Conservation (phyloP, 176 grass and related monocot species). For the Rhynchospora tenuis region DNA sequence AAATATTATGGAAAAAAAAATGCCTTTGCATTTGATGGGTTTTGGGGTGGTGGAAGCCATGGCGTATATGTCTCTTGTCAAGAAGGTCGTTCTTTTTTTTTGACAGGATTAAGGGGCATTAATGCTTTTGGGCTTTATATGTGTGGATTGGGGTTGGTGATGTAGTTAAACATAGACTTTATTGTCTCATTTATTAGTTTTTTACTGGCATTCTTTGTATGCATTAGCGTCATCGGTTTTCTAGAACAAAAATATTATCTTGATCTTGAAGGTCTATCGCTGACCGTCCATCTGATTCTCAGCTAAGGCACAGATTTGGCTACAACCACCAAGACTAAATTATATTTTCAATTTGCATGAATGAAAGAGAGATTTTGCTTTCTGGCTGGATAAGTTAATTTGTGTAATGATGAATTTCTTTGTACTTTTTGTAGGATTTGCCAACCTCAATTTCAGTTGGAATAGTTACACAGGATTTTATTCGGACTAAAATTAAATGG, state of each 20-base stretch:
- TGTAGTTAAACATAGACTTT: neutral
- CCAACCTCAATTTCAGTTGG: too few species aligned
- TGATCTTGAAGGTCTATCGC: constrained; percentile 2
- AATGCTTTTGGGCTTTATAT: neutral
- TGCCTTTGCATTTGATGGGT: constrained; percentile 69
- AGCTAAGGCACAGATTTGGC: neutral
- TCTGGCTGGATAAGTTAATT: neutral
- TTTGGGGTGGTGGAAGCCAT: constrained; percentile 32
- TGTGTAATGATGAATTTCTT: neutral
- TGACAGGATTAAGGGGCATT: neutral
- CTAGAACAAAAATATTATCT: constrained; percentile 6
- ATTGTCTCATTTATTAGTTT: neutral
- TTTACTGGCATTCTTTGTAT: constrained; percentile 19
- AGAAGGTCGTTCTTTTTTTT: neutral
- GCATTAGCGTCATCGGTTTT: neutral
- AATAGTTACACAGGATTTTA: too few species aligned
- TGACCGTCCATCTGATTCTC: neutral
- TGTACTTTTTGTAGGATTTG: neutral
- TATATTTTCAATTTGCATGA: neutral
- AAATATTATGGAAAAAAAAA: neutral
- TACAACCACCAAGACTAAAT: neutral
- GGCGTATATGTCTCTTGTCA: neutral
- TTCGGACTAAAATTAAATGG: too few species aligned
- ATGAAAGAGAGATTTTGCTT: neutral
- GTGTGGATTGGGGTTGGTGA: constrained; percentile 14